A percentile compares a stretch with the other conserved stretches of the same genome.
Evolutionary conservation across 2,329 filamentous ascomycete species (phyloP).

Genomic region (Mycogone perniciosa): DNA sequence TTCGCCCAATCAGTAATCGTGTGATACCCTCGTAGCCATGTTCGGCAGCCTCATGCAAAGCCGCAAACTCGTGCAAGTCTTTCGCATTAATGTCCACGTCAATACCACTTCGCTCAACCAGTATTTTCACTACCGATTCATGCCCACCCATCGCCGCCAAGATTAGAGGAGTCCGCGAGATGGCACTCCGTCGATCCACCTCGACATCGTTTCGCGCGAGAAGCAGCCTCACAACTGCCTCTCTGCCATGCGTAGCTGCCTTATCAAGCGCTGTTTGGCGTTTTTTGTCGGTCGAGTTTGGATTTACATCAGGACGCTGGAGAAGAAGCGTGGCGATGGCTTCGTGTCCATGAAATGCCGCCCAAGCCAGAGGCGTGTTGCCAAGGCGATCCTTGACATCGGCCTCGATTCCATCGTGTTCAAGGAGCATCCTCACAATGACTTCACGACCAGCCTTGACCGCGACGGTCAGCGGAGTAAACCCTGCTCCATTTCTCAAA

Average conservation of each 20-base stretch:
- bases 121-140: no score
- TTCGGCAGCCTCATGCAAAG: no score
- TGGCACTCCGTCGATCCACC: neutral
- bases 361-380: slow-evolving; percentile 7
- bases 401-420: neutral
- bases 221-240: neutral
- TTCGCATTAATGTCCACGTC: no score
- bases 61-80: no score
- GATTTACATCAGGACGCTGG: neutral
- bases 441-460: neutral
- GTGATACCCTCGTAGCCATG: no score
- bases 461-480: slow-evolving; percentile 1
- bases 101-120: no score
- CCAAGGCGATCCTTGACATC: slow-evolving; percentile 5
- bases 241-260: neutral
- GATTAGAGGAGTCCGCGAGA: no score
- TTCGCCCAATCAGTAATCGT: no score
- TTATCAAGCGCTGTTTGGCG: slow-evolving; percentile 1
- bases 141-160: no score
- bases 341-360: slow-evolving; percentile 1
- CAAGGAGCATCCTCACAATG: neutral
- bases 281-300: slow-evolving; percentile 1
- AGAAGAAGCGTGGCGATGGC: neutral
- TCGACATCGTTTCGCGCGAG: neutral
- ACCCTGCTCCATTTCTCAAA: neutral